These are phyloP conservation scores for Tolypocladium cylindrosporum DNA, from an alignment of 2,329 filamentous ascomycete species.

Conservation along the genomic window DNA sequence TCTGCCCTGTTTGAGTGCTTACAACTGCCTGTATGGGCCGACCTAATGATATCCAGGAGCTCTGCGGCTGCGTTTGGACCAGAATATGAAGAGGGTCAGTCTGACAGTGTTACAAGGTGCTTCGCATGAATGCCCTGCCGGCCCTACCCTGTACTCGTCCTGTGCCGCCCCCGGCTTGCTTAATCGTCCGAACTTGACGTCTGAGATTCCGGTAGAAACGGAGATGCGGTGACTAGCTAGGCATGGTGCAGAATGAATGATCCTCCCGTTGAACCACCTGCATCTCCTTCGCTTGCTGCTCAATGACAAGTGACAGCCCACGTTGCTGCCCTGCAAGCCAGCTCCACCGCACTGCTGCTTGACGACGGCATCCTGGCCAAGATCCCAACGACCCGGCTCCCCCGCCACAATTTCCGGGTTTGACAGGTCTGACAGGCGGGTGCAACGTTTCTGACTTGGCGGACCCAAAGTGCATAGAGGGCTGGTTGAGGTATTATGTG, in stretches of 20 bases:
- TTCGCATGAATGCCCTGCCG: background rate
- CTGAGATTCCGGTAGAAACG: background rate
- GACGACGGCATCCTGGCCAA: background rate
- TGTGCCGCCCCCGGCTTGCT: background rate
- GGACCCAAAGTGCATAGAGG: background rate
- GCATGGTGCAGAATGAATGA: background rate
- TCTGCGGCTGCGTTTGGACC: background rate
- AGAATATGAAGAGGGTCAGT: background rate
- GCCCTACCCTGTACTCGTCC: background rate
- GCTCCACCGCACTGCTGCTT: background rate
- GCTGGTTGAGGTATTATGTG: background rate
- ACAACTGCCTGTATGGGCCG: background rate
- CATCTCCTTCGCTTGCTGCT: background rate
- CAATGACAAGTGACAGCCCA: background rate
- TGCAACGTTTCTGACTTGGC: background rate
- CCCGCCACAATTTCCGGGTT: background rate
- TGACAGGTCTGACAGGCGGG: background rate
- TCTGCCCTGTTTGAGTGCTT: background rate
- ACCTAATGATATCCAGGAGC: background rate
- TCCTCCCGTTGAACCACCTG: background rate
- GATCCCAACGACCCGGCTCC: background rate
- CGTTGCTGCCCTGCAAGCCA: background rate
- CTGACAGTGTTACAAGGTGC: background rate
- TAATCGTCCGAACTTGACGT: background rate
- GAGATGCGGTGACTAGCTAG: background rate